A percentile compares a stretch with the other conserved stretches of the same genome.
Evolutionary conservation across 805 yeast genomes (phyloP).

Genomic region (Grigorovia humatica): DNA sequence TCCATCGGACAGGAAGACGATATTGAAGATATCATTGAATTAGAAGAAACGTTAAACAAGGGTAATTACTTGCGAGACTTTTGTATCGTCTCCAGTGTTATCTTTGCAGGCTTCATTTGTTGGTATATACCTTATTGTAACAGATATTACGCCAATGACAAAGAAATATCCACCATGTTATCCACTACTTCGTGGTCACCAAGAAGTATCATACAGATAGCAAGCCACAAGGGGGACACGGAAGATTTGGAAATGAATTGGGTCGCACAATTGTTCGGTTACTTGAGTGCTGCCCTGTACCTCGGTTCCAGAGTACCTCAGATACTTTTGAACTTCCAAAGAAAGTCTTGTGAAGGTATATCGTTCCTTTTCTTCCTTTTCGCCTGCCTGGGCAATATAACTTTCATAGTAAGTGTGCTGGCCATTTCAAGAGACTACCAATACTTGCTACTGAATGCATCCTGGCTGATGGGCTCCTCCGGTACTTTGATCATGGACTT

Average conservation of each 20-base stretch:
- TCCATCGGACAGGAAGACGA: constrained; percentile 6
- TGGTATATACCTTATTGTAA: constrained; percentile 63
- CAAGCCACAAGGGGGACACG: not conserved
- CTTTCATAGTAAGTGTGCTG: constrained; percentile 79
- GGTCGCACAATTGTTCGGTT: constrained; percentile 81
- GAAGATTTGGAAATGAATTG: constrained; percentile 49
- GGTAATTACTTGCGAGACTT: constrained; percentile 24
- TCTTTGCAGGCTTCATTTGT: constrained; percentile 74
- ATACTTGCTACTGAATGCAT: constrained; percentile 70
- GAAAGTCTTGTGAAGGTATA: constrained; percentile 92
- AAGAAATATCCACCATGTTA: no score
- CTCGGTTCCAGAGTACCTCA: constrained; percentile 91
- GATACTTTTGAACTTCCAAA: constrained; percentile 67
- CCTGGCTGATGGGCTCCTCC: constrained; percentile 87
- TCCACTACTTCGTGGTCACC: not conserved
- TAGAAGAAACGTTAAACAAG: constrained; percentile 6
- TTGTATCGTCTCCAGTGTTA: constrained; percentile 54
- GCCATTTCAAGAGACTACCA: constrained; percentile 59
- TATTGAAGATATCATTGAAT: constrained; percentile 10
- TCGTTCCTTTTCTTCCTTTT: constrained; percentile 87
- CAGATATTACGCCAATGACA: constrained; percentile 17
- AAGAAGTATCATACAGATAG: not conserved
- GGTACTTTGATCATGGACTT: constrained; percentile 83
- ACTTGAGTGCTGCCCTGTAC: constrained; percentile 60
- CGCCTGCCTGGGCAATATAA: constrained; percentile 89